Conservation (phyloP, 2,329 filamentous ascomycete genomes). For the Botryotinia calthae region DNA sequence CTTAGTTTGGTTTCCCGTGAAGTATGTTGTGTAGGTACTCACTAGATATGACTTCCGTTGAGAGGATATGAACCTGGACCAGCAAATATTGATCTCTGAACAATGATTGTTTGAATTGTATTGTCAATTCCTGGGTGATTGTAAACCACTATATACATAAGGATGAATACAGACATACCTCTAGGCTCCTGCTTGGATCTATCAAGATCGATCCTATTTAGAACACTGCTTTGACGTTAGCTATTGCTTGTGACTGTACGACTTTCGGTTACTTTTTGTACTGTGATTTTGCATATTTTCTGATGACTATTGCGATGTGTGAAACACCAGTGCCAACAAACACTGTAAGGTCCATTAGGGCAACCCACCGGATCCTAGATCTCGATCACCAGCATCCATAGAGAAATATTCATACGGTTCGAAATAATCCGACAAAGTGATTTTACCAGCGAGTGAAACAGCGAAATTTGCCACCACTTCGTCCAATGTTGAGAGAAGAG, state of each 20-base stretch:
- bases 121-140: constrained; percentile 21
- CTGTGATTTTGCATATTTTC: constrained; percentile 44
- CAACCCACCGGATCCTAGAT: constrained; percentile 48
- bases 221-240: constrained; percentile 1
- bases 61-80: constrained; percentile 42
- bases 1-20: neutral
- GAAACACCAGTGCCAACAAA: constrained; percentile 2
- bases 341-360: constrained; percentile 39
- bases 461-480: constrained; percentile 50
- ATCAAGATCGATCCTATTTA: constrained; percentile 44
- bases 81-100: constrained; percentile 45
- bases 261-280: constrained; percentile 22
- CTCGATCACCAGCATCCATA: constrained; percentile 49
- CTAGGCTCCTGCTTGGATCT: constrained; percentile 43
- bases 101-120: constrained; percentile 43
- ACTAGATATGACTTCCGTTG: constrained; percentile 39
- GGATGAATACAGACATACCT: constrained; percentile 33
- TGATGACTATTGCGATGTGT: constrained; percentile 25
- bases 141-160: neutral
- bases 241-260: neutral
- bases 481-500: constrained; percentile 47
- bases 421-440: constrained; percentile 49
- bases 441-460: constrained; percentile 45
- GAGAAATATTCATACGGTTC: constrained; percentile 51
- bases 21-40: neutral